A percentile compares a stretch with the other conserved stretches of the same genome.
Evolutionary conservation across 805 yeast species (phyloP).

Genomic region (Brettanomyces naardenensis): DNA sequence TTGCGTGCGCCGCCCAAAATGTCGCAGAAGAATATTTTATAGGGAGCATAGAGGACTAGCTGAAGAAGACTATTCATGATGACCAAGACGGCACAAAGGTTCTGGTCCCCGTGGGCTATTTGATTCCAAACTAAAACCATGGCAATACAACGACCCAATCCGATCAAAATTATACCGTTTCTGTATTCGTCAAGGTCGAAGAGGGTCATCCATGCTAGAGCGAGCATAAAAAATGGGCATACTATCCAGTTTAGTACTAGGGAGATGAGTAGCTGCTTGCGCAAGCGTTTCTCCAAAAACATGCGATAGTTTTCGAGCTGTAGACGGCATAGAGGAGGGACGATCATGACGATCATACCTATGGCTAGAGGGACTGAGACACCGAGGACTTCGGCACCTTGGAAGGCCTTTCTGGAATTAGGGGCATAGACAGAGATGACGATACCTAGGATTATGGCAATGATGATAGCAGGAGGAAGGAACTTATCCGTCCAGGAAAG

Average conservation of each 20-base stretch:
- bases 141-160: constrained; percentile 53
- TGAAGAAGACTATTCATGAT: constrained; percentile 43
- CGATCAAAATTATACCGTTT: constrained; percentile 50
- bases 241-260: constrained; percentile 45
- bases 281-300: constrained; percentile 15
- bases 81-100: constrained; percentile 45
- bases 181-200: constrained; percentile 42
- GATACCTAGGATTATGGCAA: constrained; percentile 31
- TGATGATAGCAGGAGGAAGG: constrained; percentile 18
- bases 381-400: constrained; percentile 27
- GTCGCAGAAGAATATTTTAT: constrained; percentile 38
- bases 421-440: constrained; percentile 36
- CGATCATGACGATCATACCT: constrained; percentile 49
- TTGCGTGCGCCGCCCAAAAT: constrained; percentile 26
- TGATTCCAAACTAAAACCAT: constrained; percentile 56
- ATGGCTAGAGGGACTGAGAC: constrained; percentile 40
- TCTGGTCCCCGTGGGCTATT: constrained; percentile 43
- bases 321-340: constrained; percentile 48
- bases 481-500: constrained; percentile 29
- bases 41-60: constrained; percentile 45
- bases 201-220: constrained; percentile 43
- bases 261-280: constrained; percentile 30
- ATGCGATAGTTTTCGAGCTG: constrained; percentile 38
- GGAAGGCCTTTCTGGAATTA: constrained; percentile 27
- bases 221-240: constrained; percentile 51